Base-by-base conservation (phyloP, 208 protist genomes). In the Trypanosoma mega region DNA sequence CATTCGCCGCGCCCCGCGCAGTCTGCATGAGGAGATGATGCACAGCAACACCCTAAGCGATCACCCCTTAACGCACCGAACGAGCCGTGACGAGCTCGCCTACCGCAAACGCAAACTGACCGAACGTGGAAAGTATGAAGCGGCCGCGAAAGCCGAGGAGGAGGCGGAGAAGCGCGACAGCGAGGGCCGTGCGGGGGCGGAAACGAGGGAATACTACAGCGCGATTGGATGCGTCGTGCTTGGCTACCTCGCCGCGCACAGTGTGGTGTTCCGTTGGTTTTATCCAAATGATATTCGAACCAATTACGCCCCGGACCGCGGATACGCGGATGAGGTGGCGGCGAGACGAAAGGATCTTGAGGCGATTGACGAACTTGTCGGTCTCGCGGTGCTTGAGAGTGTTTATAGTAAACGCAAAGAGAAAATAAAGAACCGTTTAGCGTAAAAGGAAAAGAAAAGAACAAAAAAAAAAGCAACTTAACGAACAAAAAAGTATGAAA, bases 21-120 rank as follows among this genome's bases (percentile, higher is more conserved):
- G 80, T 27, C 72, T 94, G 34, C 88, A 89, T 52, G 80, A 86
- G 31, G 74, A 81, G n/a, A 56, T 50, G 16, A 94, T 94, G 87
- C 85, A 94, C 73, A 92, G 84, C 78, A 94, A 91, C 76, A 90
- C 84, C 4, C 72, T 94, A 21, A 85, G 72, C 0, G 84, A 94
- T 36, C 78, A 94, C 69, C 84, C 87, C 33, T 68, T 92, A 24
- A 94, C 87, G 6, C 84, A 94, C 75, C 78, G 85, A 37, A 84
- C 84, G 31, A 87, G 71, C 53, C 75, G 82, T 45, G 78, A 91
- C 54, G 87, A 94, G 64, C 74, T 92, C 12, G 66, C 82, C 27
- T 94, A 94, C 57, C 81, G 84, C 20, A 85, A 88, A 56, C 83
- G 87, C 20, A 89, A 88, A 66, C 64, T 94, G 54, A 92, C 85